Evolutionary conservation across 2,329 filamentous ascomycete genomes (phyloP).

Genomic region (Aspergillus sp.): DNA sequence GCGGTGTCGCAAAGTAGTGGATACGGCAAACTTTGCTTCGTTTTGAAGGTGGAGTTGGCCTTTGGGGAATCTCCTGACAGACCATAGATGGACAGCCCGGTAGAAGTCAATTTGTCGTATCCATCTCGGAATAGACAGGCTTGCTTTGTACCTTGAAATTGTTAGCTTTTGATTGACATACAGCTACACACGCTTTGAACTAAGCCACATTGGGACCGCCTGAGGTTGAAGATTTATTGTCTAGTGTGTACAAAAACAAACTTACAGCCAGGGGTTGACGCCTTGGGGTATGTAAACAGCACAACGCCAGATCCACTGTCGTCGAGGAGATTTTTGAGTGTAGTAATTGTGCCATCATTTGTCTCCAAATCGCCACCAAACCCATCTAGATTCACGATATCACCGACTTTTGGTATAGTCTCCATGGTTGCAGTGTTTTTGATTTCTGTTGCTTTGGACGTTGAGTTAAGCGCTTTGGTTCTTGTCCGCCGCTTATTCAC

Average conservation of each 20-base stretch:
- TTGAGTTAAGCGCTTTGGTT: slow-evolving; percentile 31
- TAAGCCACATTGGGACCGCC: background rate
- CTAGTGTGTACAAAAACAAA: slow-evolving; percentile 11
- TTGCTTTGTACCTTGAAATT: slow-evolving; percentile 76
- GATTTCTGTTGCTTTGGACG: slow-evolving; percentile 30
- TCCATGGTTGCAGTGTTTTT: slow-evolving; percentile 17
- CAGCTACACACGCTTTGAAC: background rate
- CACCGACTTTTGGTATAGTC: slow-evolving; percentile 43
- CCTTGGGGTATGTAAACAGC: slow-evolving; percentile 93
- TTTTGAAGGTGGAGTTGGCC: slow-evolving; percentile 89
- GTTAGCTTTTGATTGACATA: slow-evolving; percentile 1
- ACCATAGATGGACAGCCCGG: slow-evolving; percentile 83
- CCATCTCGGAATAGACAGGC: slow-evolving; percentile 90
- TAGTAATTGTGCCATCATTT: slow-evolving; percentile 78
- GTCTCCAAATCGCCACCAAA: slow-evolving; percentile 75
- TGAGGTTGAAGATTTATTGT: background rate
- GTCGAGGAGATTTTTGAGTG: slow-evolving; percentile 75
- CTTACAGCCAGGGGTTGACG: slow-evolving; percentile 92
- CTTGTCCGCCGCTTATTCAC: slow-evolving; percentile 30
- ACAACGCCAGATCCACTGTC: slow-evolving; percentile 84
- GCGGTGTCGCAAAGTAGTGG: slow-evolving; percentile 80
- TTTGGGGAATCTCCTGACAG: slow-evolving; percentile 85
- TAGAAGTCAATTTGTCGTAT: slow-evolving; percentile 71
- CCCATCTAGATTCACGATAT: slow-evolving; percentile 53
- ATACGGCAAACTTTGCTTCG: slow-evolving; percentile 87